phyloP scores from a whole-genome alignment of 495 filamentous ascomycete species.

The Neurospora sp. region DNA sequence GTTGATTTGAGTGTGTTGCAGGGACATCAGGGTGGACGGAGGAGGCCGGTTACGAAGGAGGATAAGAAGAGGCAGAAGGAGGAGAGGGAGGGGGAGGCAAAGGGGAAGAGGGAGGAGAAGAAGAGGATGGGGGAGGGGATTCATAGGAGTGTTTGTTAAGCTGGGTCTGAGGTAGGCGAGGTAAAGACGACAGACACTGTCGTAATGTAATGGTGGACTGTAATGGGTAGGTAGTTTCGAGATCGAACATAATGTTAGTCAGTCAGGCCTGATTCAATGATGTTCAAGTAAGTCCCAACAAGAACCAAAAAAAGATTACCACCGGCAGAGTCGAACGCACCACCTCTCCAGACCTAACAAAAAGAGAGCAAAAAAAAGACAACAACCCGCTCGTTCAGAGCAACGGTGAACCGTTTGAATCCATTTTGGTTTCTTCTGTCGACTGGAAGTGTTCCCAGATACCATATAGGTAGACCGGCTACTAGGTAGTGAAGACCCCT shows the following conservation, averaged over 20 bases:
- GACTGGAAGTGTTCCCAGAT: background rate
- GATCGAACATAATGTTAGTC: background rate
- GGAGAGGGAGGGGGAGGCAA: constrained; percentile 1
- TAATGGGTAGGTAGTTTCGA: too few species aligned
- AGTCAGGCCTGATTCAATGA: background rate
- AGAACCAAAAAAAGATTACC: background rate
- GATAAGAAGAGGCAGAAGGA: constrained; percentile 17
- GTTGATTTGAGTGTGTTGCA: constrained; percentile 34
- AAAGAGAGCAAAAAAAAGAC: background rate
- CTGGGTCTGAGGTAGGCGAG: too few species aligned
- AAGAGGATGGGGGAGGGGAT: constrained; percentile 47
- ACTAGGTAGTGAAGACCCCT: background rate
- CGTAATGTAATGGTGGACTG: too few species aligned
- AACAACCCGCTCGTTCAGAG: background rate
- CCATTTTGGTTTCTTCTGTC: background rate
- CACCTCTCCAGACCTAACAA: background rate
- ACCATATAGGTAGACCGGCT: background rate
- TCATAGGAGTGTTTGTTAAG: constrained; percentile 48
- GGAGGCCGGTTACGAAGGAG: constrained; percentile 13
- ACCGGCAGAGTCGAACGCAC: background rate
- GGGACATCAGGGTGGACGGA: constrained; percentile 17
- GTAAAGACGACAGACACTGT: too few species aligned
- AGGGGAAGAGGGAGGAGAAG: constrained; percentile 6
- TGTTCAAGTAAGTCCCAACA: background rate
- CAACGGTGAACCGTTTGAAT: background rate